Conservation (phyloP, 805 yeast species). For the Yarrowia sp. region DNA sequence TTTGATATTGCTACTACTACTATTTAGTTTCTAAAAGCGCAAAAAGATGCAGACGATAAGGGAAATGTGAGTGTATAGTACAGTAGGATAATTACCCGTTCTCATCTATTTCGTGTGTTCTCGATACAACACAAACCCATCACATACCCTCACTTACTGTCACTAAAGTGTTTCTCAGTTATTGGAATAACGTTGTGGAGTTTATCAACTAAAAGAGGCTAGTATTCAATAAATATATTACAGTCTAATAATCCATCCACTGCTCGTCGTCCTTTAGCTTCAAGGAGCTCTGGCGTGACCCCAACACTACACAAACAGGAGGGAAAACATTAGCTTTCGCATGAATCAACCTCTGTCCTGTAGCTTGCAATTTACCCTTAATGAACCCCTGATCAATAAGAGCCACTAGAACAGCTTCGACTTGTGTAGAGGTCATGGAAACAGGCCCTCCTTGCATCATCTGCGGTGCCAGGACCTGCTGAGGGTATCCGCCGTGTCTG, state of each 20-base stretch:
- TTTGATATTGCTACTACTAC: too few species aligned
- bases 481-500: neutral
- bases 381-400: conserved; percentile 35
- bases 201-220: too few species aligned
- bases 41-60: too few species aligned
- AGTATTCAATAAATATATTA: too few species aligned
- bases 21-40: too few species aligned
- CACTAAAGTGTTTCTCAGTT: too few species aligned
- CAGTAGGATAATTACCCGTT: too few species aligned
- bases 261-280: neutral
- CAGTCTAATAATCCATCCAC: neutral
- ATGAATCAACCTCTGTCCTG: conserved; percentile 31
- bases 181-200: too few species aligned
- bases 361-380: conserved; percentile 39
- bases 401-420: conserved; percentile 16
- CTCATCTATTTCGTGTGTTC: too few species aligned
- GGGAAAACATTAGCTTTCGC: conserved; percentile 32
- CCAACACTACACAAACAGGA: neutral
- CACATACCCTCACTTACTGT: too few species aligned
- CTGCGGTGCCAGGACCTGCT: neutral
- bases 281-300: neutral
- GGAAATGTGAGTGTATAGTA: too few species aligned
- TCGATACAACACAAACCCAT: too few species aligned
- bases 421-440: neutral
- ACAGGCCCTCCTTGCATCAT: neutral